phyloP scores from a whole-genome alignment of 441 rosid genomes.

The Dalechampia spathulata region DNA sequence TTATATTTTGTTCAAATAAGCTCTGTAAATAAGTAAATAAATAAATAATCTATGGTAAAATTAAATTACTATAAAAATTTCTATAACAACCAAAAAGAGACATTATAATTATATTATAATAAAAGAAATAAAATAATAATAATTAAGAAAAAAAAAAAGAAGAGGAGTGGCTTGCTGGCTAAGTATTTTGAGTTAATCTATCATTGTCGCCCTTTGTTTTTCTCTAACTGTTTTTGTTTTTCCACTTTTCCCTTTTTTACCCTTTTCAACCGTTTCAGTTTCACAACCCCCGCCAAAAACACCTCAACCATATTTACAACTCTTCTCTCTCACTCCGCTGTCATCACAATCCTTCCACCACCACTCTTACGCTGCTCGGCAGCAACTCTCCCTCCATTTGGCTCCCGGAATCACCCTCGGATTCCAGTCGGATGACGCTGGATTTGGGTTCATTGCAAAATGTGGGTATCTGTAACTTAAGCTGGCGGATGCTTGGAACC shows the following conservation, averaged over 20 bases:
- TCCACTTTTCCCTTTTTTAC: too few species aligned
- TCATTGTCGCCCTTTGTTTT: neutral
- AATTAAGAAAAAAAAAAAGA: too few species aligned
- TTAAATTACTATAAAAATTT: too few species aligned
- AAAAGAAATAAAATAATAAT: too few species aligned
- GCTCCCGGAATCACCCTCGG: conserved; percentile 29
- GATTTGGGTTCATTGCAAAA: conserved; percentile 30
- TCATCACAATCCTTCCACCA: conserved; percentile 35
- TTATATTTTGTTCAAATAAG: too few species aligned
- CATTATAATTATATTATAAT: too few species aligned
- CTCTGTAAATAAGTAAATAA: too few species aligned
- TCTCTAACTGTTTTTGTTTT: neutral
- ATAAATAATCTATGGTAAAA: too few species aligned
- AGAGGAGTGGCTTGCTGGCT: too few species aligned
- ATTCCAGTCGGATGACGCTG: conserved; percentile 42
- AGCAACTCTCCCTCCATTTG: conserved; percentile 46
- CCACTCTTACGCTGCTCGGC: conserved; percentile 48
- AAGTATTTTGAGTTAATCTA: too few species aligned
- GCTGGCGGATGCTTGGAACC: conserved; percentile 54
- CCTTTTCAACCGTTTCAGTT: conserved; percentile 23
- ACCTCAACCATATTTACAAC: conserved; percentile 53
- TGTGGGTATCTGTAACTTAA: conserved; percentile 32
- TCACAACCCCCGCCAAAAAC: conserved; percentile 40
- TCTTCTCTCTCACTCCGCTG: conserved; percentile 23
- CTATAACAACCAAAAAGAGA: too few species aligned